These are phyloP conservation scores for Stagonosporopsis cucurbitacearum DNA, from an alignment of 2,329 filamentous ascomycete species.

Conservation along the genomic window DNA sequence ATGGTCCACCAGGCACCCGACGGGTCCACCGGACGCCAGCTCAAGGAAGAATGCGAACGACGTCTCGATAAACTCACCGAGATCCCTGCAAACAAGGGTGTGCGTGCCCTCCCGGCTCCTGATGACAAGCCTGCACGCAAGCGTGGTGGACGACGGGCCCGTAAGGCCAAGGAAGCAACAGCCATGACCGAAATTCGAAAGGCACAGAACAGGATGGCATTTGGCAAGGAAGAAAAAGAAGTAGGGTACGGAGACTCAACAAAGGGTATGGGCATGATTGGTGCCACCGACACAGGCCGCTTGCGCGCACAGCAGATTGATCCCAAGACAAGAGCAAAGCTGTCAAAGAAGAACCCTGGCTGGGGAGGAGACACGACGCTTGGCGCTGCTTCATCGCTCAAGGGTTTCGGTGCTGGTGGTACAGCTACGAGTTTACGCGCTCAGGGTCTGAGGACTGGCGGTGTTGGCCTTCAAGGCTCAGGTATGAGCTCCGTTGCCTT, in stretches of 20 bases:
- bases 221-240: slow-evolving; percentile 94
- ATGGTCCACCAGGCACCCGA: slow-evolving; percentile 81
- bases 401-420: slow-evolving; percentile 73
- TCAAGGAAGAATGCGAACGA: slow-evolving; percentile 82
- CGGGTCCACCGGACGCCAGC: slow-evolving; percentile 80
- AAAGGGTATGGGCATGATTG: slow-evolving; percentile 93
- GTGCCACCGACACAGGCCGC: slow-evolving; percentile 83
- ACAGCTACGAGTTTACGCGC: slow-evolving; percentile 74
- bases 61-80: slow-evolving; percentile 92
- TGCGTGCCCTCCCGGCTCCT: slow-evolving; percentile 84
- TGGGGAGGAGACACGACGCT: slow-evolving; percentile 77
- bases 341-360: slow-evolving; percentile 93
- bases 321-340: slow-evolving; percentile 88
- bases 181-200: slow-evolving; percentile 97
- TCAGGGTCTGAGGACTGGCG: slow-evolving; percentile 79
- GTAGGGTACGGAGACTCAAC: slow-evolving; percentile 90
- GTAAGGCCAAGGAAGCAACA: slow-evolving; percentile 94
- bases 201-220: slow-evolving; percentile 93
- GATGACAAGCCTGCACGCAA: slow-evolving; percentile 96
- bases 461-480: slow-evolving; percentile 70
- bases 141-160: slow-evolving; percentile 84
- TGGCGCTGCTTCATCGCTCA: slow-evolving; percentile 69
- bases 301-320: slow-evolving; percentile 90
- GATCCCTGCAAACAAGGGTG: slow-evolving; percentile 86
- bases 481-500: slow-evolving; percentile 91